Evolutionary conservation across 2,329 filamentous ascomycete genomes (phyloP).

Genomic region (Colletotrichum plurivorum): DNA sequence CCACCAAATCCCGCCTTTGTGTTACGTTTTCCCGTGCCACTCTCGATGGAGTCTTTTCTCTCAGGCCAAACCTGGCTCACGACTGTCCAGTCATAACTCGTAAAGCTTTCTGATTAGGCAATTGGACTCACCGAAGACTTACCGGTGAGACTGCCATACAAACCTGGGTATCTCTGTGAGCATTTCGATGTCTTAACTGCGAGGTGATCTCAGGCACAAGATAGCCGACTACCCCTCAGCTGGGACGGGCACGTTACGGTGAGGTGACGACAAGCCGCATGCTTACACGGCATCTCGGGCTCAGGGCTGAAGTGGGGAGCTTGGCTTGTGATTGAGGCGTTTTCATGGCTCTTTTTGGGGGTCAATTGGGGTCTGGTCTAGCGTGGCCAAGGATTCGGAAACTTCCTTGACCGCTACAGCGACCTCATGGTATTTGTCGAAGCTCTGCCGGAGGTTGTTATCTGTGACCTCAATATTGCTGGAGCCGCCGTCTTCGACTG

Average conservation of each 20-base stretch:
- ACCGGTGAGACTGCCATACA: not conserved
- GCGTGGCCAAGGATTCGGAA: not conserved
- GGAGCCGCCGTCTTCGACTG: not conserved
- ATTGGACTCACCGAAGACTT: not conserved
- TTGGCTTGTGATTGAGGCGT: not conserved
- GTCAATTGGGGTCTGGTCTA: not conserved
- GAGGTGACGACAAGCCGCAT: not conserved
- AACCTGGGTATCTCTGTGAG: not conserved
- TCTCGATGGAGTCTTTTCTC: constrained; percentile 7
- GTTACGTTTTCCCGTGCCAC: constrained; percentile 14
- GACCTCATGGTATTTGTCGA: not conserved
- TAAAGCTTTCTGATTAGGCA: constrained; percentile 3
- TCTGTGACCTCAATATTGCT: not conserved
- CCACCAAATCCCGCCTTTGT: not conserved
- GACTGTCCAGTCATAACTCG: constrained; percentile 13
- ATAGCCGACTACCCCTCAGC: not conserved
- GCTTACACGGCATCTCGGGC: not conserved
- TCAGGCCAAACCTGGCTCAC: constrained; percentile 16
- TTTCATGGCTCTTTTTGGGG: not conserved
- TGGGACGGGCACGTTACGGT: constrained; percentile 4
- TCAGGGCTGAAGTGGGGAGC: not conserved
- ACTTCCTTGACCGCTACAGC: not conserved
- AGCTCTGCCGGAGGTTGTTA: not conserved
- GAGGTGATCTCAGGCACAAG: not conserved
- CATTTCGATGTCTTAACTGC: not conserved